Evolutionary conservation across 352 stramenopile species (phyloP).

Genomic region (Pythium scleroteichum): DNA sequence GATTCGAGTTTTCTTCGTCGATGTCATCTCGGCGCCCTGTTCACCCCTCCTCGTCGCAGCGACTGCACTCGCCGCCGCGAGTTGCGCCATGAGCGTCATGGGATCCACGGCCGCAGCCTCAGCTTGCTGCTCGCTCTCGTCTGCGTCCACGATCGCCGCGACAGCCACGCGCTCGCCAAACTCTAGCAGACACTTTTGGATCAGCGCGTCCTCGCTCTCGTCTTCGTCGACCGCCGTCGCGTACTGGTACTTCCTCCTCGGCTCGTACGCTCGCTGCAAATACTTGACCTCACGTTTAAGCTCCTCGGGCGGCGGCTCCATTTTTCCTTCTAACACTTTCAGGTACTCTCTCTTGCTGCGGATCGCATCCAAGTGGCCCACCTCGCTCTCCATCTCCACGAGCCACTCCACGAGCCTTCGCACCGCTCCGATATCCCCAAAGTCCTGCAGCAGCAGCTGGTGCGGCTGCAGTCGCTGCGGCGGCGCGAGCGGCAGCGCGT

Average conservation of each 20-base stretch:
- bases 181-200: slow-evolving; percentile 81
- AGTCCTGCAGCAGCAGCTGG: slow-evolving; percentile 78
- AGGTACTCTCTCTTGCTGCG: slow-evolving; percentile 36
- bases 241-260: slow-evolving; percentile 50
- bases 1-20: neutral
- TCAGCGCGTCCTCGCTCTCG: slow-evolving; percentile 62
- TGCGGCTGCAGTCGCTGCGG: slow-evolving; percentile 57
- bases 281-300: slow-evolving; percentile 50
- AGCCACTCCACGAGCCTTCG: slow-evolving; percentile 54
- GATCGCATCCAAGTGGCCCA: slow-evolving; percentile 43
- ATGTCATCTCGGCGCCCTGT: neutral
- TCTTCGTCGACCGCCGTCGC: slow-evolving; percentile 26
- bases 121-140: neutral
- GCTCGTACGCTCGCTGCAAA: slow-evolving; percentile 40
- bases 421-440: slow-evolving; percentile 65
- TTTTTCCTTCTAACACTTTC: slow-evolving; percentile 20
- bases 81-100: slow-evolving; percentile 23
- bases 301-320: slow-evolving; percentile 4
- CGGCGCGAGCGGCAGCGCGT: slow-evolving; percentile 35
- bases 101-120: neutral
- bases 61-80: slow-evolving; percentile 13
- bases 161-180: slow-evolving; percentile 64
- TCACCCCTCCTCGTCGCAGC: neutral
- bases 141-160: slow-evolving; percentile 8
- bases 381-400: slow-evolving; percentile 24